Evolutionary conservation across 1,284 basidiomycete genomes (phyloP).

Genomic region (Trametes polyzona): DNA sequence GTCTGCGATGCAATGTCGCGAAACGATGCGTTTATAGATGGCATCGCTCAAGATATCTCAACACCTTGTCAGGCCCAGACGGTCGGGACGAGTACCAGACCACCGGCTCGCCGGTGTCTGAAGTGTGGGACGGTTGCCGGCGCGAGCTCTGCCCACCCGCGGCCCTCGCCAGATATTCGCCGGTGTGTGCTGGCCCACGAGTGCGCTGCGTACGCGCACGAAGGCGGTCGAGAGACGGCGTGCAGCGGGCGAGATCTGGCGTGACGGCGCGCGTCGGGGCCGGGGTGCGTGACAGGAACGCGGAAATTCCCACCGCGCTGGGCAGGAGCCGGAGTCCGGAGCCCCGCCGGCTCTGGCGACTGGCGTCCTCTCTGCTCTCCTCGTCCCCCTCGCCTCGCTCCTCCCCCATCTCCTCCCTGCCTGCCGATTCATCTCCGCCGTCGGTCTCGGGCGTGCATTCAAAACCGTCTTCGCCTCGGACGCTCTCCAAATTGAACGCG

Average conservation of each 20-base stretch:
- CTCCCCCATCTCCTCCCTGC: background rate
- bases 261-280: constrained; percentile 12
- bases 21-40: background rate
- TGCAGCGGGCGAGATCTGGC: background rate
- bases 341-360: background rate
- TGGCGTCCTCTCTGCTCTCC: background rate
- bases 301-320: constrained; percentile 16
- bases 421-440: constrained; percentile 4
- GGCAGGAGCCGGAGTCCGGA: background rate
- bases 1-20: too few relatives aligned
- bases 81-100: constrained; percentile 17
- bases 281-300: constrained; percentile 13
- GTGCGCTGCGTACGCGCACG: too few relatives aligned
- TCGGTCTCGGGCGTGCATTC: background rate
- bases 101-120: constrained; percentile 12
- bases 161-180: background rate
- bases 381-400: background rate
- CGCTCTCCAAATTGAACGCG: background rate
- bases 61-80: constrained; percentile 2
- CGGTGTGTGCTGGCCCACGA: background rate
- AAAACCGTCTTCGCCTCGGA: background rate
- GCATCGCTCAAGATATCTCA: background rate
- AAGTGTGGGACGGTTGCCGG: constrained; percentile 15
- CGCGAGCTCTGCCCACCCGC: background rate
- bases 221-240: too few relatives aligned